Conservation (phyloP, 2,329 filamentous ascomycete species). For the Tolypocladium guangdongense region DNA sequence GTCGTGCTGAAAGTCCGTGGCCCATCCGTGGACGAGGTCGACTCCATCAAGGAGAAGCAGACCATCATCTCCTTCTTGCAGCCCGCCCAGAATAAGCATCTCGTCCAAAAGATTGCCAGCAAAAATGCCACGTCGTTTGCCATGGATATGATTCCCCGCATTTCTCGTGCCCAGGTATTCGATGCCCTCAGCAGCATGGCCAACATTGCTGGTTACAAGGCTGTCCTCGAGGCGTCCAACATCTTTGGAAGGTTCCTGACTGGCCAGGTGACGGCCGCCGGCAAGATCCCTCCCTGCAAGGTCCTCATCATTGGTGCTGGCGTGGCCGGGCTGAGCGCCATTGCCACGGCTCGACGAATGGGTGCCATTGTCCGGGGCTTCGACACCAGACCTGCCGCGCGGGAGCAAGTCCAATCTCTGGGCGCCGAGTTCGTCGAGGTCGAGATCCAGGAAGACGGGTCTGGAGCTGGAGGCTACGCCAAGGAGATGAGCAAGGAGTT, state of each 20-base stretch:
- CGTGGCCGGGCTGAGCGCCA: constrained; percentile 79
- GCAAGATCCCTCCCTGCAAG: constrained; percentile 83
- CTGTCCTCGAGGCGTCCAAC: constrained; percentile 80
- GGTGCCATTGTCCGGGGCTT: constrained; percentile 86
- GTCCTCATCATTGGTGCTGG: constrained; percentile 84
- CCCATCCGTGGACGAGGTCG: constrained; percentile 59
- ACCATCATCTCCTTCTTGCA: constrained; percentile 78
- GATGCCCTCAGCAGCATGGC: constrained; percentile 89
- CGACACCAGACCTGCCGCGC: constrained; percentile 77
- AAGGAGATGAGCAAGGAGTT: constrained; percentile 95
- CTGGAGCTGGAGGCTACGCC: constrained; percentile 76
- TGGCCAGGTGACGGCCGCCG: constrained; percentile 81
- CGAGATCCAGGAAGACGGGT: constrained; percentile 72
- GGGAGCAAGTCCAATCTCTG: constrained; percentile 82
- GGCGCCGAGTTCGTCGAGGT: constrained; percentile 88
- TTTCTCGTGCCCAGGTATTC: constrained; percentile 79
- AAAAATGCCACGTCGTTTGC: constrained; percentile 69
- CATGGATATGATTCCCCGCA: constrained; percentile 88
- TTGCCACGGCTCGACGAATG: constrained; percentile 74
- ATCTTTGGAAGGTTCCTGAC: constrained; percentile 81
- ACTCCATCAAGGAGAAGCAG: constrained; percentile 54
- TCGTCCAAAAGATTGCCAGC: constrained; percentile 62
- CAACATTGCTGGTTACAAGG: constrained; percentile 90
- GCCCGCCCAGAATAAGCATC: constrained; percentile 64
- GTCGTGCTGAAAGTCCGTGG: constrained; percentile 78